Percentiles rank a stretch among this genome's conserved stretches.
Evolutionary conservation across 108 stramenopile species (phyloP).

Genomic region (Nannochloropsis salina): DNA sequence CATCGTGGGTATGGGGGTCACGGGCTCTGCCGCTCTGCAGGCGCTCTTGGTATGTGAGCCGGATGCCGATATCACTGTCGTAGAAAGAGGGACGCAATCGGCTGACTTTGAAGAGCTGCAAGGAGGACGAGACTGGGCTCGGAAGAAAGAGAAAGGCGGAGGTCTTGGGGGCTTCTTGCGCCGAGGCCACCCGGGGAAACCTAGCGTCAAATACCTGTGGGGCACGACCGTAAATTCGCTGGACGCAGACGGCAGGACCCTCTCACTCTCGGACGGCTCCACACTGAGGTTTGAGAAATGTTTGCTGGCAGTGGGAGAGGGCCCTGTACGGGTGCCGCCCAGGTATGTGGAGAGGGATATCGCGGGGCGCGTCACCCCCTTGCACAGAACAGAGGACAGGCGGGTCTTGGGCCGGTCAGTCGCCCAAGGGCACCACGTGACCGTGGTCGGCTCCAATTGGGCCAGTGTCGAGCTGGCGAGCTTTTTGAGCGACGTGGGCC

Average conservation of each 20-base stretch:
- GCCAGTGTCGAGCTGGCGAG: constrained; percentile 36
- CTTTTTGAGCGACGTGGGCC: constrained; percentile 27
- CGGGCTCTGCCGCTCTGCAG: constrained; percentile 31
- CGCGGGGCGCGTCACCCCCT: neutral
- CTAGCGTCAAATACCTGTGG: neutral
- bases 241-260: constrained; percentile 7
- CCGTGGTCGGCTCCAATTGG: constrained; percentile 38
- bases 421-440: constrained; percentile 27
- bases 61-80: constrained; percentile 28
- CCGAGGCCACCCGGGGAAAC: neutral
- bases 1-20: constrained; percentile 40
- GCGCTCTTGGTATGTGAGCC: constrained; percentile 28
- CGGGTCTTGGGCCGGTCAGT: constrained; percentile 27
- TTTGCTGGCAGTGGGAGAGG: constrained; percentile 34
- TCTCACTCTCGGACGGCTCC: neutral
- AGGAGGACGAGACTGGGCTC: too few relatives aligned
- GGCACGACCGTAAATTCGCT: neutral
- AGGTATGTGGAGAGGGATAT: constrained; percentile 29
- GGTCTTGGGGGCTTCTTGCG: constrained; percentile 9
- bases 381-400: constrained; percentile 13
- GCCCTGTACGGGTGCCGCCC: constrained; percentile 24
- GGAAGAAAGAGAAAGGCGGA: neutral
- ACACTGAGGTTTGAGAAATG: constrained; percentile 27
- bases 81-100: constrained; percentile 22
- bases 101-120: neutral